These are phyloP conservation scores for Gilbertella persicaria DNA, from an alignment of 371 early-diverging fungal genomes.

Conservation along the genomic window DNA sequence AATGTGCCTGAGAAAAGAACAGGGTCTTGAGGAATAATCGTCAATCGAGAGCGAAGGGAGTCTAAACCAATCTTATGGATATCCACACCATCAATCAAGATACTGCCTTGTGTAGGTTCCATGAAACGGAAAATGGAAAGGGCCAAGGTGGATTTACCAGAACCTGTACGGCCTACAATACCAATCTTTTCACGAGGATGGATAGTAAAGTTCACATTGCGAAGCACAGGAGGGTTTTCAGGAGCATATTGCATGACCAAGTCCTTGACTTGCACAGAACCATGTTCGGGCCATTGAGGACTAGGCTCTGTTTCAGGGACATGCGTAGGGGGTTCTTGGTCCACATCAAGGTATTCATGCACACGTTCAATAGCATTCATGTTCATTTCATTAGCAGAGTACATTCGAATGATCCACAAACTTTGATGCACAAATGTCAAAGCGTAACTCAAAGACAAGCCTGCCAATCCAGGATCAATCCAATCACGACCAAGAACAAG, in stretches of 20 bases:
- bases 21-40: slow-evolving; percentile 80
- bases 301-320: slow-evolving; percentile 53
- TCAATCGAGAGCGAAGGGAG: slow-evolving; percentile 61
- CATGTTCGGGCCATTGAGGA: slow-evolving; percentile 73
- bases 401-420: slow-evolving; percentile 78
- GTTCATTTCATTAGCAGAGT: slow-evolving; percentile 83
- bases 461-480: slow-evolving; percentile 77
- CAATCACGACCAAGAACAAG: slow-evolving; percentile 48
- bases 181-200: slow-evolving; percentile 62
- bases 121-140: slow-evolving; percentile 77
- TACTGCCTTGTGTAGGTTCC: slow-evolving; percentile 62
- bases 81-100: slow-evolving; percentile 74
- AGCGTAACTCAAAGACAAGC: slow-evolving; percentile 75
- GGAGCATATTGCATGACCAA: slow-evolving; percentile 69
- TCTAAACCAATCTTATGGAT: slow-evolving; percentile 67
- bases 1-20: slow-evolving; percentile 81
- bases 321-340: slow-evolving; percentile 67
- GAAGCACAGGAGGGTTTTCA: slow-evolving; percentile 69
- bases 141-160: slow-evolving; percentile 73
- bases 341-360: slow-evolving; percentile 69
- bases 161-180: slow-evolving; percentile 60
- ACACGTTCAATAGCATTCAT: slow-evolving; percentile 88
- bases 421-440: slow-evolving; percentile 69
- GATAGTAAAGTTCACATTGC: slow-evolving; percentile 62
- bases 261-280: slow-evolving; percentile 65